phyloP scores from a whole-genome alignment of 352 stramenopile genomes.

The Thalassiosira livingstoniorum region DNA sequence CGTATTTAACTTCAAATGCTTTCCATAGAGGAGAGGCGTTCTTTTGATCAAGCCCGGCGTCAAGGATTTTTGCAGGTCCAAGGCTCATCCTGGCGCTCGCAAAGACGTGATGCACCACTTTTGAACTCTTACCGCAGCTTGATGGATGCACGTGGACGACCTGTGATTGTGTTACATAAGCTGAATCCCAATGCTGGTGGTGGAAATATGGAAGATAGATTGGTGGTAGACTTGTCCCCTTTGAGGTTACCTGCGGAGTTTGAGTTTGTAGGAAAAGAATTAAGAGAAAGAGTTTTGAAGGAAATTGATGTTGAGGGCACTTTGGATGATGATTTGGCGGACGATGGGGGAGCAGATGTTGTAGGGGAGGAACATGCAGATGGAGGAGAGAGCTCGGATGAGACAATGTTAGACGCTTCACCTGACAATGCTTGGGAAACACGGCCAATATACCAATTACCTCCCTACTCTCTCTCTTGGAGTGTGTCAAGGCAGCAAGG shows the following conservation, averaged over 20 bases:
- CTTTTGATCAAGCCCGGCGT: conserved; percentile 65
- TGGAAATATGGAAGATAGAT: conserved; percentile 35
- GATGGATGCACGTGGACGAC: conserved; percentile 65
- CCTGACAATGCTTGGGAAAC: conserved; percentile 46
- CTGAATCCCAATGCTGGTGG: conserved; percentile 36
- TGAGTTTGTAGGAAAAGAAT: conserved; percentile 23
- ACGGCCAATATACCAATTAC: conserved; percentile 80
- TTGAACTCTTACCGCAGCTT: conserved; percentile 72
- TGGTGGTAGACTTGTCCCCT: conserved; percentile 73
- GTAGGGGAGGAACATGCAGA: conserved; percentile 7
- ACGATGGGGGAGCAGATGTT: conserved; percentile 30
- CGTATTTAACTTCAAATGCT: neutral
- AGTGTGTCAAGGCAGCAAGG: conserved; percentile 60
- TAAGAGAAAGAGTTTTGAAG: conserved; percentile 32
- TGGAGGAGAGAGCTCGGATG: conserved; percentile 28
- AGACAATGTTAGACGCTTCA: neutral
- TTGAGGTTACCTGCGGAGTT: conserved; percentile 61
- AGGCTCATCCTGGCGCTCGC: conserved; percentile 62
- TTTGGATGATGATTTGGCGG: conserved; percentile 18
- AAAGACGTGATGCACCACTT: conserved; percentile 67
- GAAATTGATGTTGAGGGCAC: conserved; percentile 31
- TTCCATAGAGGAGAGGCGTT: conserved; percentile 51
- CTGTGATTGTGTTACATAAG: conserved; percentile 69
- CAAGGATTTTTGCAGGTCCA: conserved; percentile 64
- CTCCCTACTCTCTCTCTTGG: conserved; percentile 70